Conservation (phyloP, 345 rosid genomes). For the Limnanthes douglasii region DNA sequence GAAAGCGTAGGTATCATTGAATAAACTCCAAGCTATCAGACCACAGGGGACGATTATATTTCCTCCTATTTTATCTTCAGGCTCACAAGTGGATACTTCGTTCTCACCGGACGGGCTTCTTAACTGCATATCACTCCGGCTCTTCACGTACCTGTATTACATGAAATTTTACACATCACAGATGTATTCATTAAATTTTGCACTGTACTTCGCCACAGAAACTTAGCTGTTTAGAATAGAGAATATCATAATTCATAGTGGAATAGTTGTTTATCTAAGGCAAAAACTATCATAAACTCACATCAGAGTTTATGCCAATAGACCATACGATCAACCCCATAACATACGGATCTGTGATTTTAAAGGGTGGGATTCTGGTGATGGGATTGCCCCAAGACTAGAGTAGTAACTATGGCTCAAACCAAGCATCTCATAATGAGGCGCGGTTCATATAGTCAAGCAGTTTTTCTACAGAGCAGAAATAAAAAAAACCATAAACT, state of each 20-base stretch:
- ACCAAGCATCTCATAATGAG: no score
- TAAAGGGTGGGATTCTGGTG: no score
- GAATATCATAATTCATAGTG: no score
- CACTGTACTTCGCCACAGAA: slow-evolving; percentile 1
- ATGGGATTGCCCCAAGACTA: no score
- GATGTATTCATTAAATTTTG: neutral
- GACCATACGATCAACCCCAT: no score
- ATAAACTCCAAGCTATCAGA: slow-evolving; percentile 99
- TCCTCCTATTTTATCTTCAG: slow-evolving; percentile 41
- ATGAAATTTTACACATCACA: slow-evolving; percentile 3
- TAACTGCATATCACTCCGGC: slow-evolving; percentile 74
- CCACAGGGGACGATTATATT: slow-evolving; percentile 77
- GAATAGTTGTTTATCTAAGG: neutral
- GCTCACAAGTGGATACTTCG: slow-evolving; percentile 42
- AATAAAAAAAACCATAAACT: slow-evolving; percentile 1
- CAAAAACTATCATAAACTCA: neutral
- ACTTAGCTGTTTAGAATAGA: no score
- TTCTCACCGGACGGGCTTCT: slow-evolving; percentile 15
- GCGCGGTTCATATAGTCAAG: no score
- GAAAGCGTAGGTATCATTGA: slow-evolving; percentile 72
- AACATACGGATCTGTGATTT: no score
- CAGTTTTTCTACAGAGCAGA: no score
- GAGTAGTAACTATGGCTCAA: no score
- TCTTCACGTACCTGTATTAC: slow-evolving; percentile 74
- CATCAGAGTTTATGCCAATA: neutral